Conservation (phyloP, 306 rosid genomes). For the Vicia sativa region DNA sequence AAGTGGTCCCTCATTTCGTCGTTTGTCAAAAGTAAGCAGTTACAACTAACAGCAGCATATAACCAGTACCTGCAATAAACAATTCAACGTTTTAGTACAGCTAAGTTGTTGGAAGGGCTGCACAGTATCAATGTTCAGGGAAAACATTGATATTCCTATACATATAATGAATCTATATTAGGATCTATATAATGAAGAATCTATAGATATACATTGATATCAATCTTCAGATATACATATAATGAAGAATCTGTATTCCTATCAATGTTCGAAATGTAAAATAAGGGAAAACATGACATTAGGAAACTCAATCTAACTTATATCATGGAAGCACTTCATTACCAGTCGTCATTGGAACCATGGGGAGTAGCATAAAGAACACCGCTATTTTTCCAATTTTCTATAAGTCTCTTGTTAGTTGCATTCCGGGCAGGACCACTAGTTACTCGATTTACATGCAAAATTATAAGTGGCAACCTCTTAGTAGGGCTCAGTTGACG, state of each 20-base stretch:
- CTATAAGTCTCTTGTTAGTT: conserved; percentile 66
- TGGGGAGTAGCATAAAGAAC: conserved; percentile 82
- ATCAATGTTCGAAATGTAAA: conserved; percentile 15
- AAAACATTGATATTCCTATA: no score
- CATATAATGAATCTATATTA: no score
- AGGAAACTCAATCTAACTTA: conserved; percentile 35
- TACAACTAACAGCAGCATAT: conserved; percentile 82
- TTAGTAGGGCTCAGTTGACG: conserved; percentile 72
- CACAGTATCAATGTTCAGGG: no score
- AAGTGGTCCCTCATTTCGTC: conserved; percentile 99
- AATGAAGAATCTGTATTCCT: conserved; percentile 14
- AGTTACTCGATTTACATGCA: conserved; percentile 72
- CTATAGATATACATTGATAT: no score
- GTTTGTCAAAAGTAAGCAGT: conserved; percentile 82
- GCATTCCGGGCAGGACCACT: conserved; percentile 75
- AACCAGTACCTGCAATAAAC: conserved; percentile 80
- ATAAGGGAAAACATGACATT: conserved; percentile 1
- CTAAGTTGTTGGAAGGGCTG: neutral
- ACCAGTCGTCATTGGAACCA: conserved; percentile 97
- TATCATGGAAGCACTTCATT: conserved; percentile 30
- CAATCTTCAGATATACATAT: conserved; percentile 5
- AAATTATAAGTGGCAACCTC: conserved; percentile 81
- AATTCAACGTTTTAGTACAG: conserved; percentile 20
- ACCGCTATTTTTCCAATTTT: conserved; percentile 66
- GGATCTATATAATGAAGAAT: no score